phyloP scores from a whole-genome alignment of 371 early-diverging fungal species.

The Apophysomyces elegans region DNA sequence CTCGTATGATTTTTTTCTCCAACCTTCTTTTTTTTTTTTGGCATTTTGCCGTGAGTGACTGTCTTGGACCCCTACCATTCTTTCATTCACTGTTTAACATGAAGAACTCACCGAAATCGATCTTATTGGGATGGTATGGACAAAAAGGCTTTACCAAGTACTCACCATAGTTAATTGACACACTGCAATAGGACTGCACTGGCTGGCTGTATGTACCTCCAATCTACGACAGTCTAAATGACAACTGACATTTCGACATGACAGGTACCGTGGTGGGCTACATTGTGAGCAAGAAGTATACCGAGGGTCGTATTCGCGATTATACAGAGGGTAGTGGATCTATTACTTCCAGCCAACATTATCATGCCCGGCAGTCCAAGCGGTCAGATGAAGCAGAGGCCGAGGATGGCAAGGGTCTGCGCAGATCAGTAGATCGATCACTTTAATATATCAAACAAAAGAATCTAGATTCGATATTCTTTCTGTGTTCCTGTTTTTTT shows the following conservation, averaged over 20 bases:
- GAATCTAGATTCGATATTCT: not conserved
- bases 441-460: conserved; percentile 17
- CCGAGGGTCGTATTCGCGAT: conserved; percentile 20
- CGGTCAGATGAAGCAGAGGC: not conserved
- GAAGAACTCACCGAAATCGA: conserved; percentile 29
- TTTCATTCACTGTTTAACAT: conserved; percentile 1
- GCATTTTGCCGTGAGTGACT: conserved; percentile 7
- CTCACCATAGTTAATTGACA: not conserved
- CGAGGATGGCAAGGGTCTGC: conserved; percentile 17
- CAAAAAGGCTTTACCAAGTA: not conserved
- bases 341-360: conserved; percentile 28
- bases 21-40: not conserved
- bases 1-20: not conserved
- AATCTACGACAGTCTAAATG: not conserved
- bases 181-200: conserved; percentile 19
- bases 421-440: conserved; percentile 34
- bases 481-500: not conserved
- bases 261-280: conserved; percentile 30
- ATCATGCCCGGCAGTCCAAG: not conserved
- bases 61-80: conserved; percentile 6
- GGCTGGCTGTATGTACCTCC: conserved; percentile 20
- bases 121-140: conserved; percentile 27
- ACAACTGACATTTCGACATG: not conserved
- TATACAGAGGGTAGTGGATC: conserved; percentile 28
- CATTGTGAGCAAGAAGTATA: conserved; percentile 25